Evolutionary conservation across 2,329 filamentous ascomycete genomes (phyloP).

Genomic region (Pseudonectria buxi): DNA sequence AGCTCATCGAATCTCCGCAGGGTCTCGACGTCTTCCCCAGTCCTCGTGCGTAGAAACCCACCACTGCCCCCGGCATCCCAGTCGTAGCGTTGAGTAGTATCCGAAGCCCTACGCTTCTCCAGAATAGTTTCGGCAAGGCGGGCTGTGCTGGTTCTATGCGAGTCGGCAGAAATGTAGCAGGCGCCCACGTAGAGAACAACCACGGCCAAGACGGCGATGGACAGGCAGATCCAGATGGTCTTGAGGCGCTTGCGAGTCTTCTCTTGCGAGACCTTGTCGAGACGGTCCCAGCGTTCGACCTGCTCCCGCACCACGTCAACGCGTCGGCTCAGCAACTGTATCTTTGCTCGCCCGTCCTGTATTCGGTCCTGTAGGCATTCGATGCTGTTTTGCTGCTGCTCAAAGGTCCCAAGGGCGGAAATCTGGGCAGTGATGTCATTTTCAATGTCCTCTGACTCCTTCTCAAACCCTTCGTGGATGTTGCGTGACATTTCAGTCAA

Average conservation of each 20-base stretch:
- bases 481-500: slow-evolving; percentile 56
- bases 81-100: slow-evolving; percentile 13
- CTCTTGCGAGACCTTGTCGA: slow-evolving; percentile 62
- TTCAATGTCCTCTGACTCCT: slow-evolving; percentile 52
- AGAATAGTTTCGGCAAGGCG: slow-evolving; percentile 18
- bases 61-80: slow-evolving; percentile 15
- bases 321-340: slow-evolving; percentile 52
- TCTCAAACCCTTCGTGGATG: slow-evolving; percentile 52
- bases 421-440: slow-evolving; percentile 56
- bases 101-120: slow-evolving; percentile 16
- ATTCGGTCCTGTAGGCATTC: slow-evolving; percentile 56
- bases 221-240: slow-evolving; percentile 56
- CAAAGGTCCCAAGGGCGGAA: slow-evolving; percentile 53
- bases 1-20: slow-evolving; percentile 42
- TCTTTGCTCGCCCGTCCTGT: slow-evolving; percentile 50
- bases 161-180: slow-evolving; percentile 14
- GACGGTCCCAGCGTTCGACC: slow-evolving; percentile 61
- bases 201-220: slow-evolving; percentile 40
- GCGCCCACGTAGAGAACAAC: slow-evolving; percentile 35
- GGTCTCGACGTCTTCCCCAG: slow-evolving; percentile 27
- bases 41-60: slow-evolving; percentile 21
- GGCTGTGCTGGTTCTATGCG: slow-evolving; percentile 4
- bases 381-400: slow-evolving; percentile 59
- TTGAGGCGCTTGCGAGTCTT: slow-evolving; percentile 57
- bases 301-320: slow-evolving; percentile 57